These are phyloP conservation scores for Phytophthora sansomeana DNA, from an alignment of 352 stramenopile species.

Conservation along the genomic window DNA sequence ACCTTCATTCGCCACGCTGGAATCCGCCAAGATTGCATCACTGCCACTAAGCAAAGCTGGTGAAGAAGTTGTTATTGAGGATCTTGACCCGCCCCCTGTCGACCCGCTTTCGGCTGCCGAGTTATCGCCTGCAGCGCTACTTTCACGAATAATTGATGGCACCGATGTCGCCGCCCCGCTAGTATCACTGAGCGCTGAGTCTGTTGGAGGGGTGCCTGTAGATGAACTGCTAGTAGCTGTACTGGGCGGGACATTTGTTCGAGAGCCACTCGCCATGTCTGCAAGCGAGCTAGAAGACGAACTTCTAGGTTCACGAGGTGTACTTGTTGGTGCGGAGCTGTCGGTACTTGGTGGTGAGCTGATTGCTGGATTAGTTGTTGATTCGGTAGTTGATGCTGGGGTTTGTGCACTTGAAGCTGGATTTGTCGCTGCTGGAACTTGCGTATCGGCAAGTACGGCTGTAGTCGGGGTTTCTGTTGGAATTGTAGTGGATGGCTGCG, in stretches of 20 bases:
- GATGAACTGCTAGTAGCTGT: constrained; percentile 13
- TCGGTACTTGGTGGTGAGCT: constrained; percentile 1
- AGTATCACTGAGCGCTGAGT: background rate
- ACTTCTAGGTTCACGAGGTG: background rate
- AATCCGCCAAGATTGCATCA: constrained; percentile 10
- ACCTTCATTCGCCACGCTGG: constrained; percentile 5
- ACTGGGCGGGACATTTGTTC: constrained; percentile 1
- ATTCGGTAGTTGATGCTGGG: background rate
- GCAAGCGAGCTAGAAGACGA: background rate
- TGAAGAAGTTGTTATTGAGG: constrained; percentile 13
- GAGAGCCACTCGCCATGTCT: background rate
- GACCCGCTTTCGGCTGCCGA: constrained; percentile 12
- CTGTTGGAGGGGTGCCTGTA: background rate
- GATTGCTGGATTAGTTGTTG: constrained; percentile 10
- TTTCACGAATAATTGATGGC: constrained; percentile 1
- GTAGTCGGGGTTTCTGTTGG: constrained; percentile 1
- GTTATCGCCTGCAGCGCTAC: constrained; percentile 2
- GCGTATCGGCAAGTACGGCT: constrained; percentile 15
- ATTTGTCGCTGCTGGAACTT: constrained; percentile 3
- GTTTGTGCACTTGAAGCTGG: constrained; percentile 6
- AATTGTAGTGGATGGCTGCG: constrained; percentile 5
- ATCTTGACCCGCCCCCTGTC: background rate
- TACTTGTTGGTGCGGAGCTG: constrained; percentile 6
- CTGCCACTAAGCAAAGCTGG: constrained; percentile 4
- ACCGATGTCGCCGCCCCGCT: constrained; percentile 6